Evolutionary conservation across 495 filamentous ascomycete species (phyloP).

Genomic region (Hyaloscypha variabilis): DNA sequence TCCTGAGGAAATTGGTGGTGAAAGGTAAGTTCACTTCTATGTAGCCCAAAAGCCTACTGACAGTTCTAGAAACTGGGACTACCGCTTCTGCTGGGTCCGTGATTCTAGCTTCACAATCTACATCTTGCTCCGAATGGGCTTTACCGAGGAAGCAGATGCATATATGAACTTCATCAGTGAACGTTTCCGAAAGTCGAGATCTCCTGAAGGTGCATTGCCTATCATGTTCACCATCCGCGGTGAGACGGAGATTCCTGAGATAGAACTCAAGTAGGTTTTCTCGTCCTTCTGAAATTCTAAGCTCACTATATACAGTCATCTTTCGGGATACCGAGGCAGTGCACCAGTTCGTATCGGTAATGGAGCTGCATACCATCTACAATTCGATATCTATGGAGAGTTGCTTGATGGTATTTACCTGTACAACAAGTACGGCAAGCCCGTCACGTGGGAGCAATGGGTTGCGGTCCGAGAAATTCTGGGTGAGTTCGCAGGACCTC

Average conservation of each 20-base stretch:
- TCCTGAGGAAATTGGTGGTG: constrained; percentile 71
- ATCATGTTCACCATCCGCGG: constrained; percentile 80
- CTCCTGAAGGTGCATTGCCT: constrained; percentile 56
- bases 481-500: constrained; percentile 30
- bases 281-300: neutral
- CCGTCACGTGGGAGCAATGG: constrained; percentile 74
- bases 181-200: constrained; percentile 54
- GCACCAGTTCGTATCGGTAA: constrained; percentile 75
- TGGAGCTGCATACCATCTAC: constrained; percentile 71
- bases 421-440: constrained; percentile 78
- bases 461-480: constrained; percentile 60
- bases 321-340: constrained; percentile 69
- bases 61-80: constrained; percentile 69
- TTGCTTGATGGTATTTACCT: constrained; percentile 76
- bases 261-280: constrained; percentile 48
- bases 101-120: constrained; percentile 77
- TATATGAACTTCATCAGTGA: constrained; percentile 77
- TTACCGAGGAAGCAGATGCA: constrained; percentile 71
- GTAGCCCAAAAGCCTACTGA: constrained; percentile 4
- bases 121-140: constrained; percentile 72
- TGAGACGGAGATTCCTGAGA: constrained; percentile 70
- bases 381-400: constrained; percentile 78
- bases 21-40: constrained; percentile 36
- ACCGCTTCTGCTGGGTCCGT: constrained; percentile 74
- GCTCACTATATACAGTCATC: constrained; percentile 43